These are phyloP conservation scores for Barnettozyma sucrosica DNA, from an alignment of 805 yeast species.

Conservation along the genomic window DNA sequence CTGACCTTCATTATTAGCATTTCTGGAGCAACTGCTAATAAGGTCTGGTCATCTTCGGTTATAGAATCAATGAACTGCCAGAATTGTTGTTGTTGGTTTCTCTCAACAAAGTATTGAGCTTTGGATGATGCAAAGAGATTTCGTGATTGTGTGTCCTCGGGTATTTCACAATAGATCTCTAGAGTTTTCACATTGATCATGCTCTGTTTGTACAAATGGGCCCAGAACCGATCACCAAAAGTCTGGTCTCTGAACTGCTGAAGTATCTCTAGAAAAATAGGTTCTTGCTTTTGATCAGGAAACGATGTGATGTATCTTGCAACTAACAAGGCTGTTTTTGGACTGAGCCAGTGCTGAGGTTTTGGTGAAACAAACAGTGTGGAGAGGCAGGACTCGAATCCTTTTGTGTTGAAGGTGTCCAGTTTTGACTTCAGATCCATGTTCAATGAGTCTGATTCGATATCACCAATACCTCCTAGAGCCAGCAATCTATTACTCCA, in stretches of 20 bases:
- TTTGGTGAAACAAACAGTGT: slow-evolving; percentile 1
- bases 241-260: slow-evolving; percentile 2
- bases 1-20: slow-evolving; percentile 10
- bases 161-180: not conserved
- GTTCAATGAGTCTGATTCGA: slow-evolving; percentile 13
- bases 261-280: not conserved
- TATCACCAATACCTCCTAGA: slow-evolving; percentile 15
- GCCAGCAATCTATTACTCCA: slow-evolving; percentile 16
- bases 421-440: slow-evolving; percentile 14
- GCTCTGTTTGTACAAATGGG: slow-evolving; percentile 9
- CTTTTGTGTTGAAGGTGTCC: slow-evolving; percentile 8
- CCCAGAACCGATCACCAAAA: slow-evolving; percentile 14
- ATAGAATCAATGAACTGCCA: slow-evolving; percentile 13
- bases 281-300: slow-evolving; percentile 2
- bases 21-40: slow-evolving; percentile 9
- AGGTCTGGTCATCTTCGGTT: not conserved
- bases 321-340: slow-evolving; percentile 11
- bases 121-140: slow-evolving; percentile 1
- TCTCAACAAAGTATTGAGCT: slow-evolving; percentile 8
- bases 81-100: slow-evolving; percentile 8
- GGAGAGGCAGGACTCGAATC: slow-evolving; percentile 14
- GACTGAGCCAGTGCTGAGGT: slow-evolving; percentile 12
- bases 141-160: not conserved
- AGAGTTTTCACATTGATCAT: slow-evolving; percentile 3
- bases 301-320: slow-evolving; percentile 11